Evolutionary conservation across 2,329 filamentous ascomycete species (phyloP).

Genomic region (Botryosphaeria dothidea): DNA sequence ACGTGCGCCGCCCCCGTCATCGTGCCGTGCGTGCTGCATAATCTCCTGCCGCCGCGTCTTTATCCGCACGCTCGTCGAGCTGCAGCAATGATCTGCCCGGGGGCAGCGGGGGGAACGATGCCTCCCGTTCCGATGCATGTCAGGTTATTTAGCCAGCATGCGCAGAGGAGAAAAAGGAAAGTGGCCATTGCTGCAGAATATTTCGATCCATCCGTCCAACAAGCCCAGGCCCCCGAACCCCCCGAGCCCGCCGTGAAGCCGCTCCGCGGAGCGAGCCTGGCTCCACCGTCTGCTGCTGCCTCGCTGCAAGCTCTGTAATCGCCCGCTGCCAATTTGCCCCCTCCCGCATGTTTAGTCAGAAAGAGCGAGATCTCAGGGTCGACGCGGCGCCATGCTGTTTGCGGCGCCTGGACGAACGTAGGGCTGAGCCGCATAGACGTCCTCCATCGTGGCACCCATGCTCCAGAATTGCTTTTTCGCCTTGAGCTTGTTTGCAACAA

Average conservation of each 20-base stretch:
- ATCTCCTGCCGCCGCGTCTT: conserved; percentile 18
- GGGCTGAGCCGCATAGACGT: conserved; percentile 19
- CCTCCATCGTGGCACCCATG: conserved; percentile 18
- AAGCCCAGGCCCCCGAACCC: neutral
- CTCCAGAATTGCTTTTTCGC: conserved; percentile 15
- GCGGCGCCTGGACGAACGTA: conserved; percentile 1
- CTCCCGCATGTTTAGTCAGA: conserved; percentile 13
- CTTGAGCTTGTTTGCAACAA: conserved; percentile 15
- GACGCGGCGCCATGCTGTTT: neutral
- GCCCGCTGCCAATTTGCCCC: too few relatives aligned
- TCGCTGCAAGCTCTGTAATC: neutral
- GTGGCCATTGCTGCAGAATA: conserved; percentile 13
- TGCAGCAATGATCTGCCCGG: conserved; percentile 20
- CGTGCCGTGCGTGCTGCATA: conserved; percentile 16
- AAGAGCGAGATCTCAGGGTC: neutral
- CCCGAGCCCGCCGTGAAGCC: neutral
- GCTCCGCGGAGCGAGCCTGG: too few relatives aligned
- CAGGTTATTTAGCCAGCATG: conserved; percentile 17
- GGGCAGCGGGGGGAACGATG: conserved; percentile 18
- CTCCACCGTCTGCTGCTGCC: conserved; percentile 1
- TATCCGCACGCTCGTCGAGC: conserved; percentile 10
- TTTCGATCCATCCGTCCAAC: neutral
- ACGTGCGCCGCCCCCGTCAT: conserved; percentile 12
- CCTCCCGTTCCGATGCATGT: conserved; percentile 19
- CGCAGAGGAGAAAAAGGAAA: conserved; percentile 7